phyloP scores from a whole-genome alignment of 2,329 filamentous ascomycete species.

The Aureobasidium musti region DNA sequence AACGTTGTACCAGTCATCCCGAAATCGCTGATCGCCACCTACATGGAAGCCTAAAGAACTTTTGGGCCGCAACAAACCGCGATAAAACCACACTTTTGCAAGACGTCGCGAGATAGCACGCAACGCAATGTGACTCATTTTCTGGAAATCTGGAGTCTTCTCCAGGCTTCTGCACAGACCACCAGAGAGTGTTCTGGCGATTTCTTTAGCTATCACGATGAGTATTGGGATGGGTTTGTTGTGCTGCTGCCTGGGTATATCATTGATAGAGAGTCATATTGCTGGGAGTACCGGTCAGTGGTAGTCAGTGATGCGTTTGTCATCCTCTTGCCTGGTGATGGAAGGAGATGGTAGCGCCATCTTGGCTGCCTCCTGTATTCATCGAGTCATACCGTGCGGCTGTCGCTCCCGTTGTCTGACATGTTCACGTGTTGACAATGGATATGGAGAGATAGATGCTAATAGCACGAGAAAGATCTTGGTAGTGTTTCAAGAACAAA shows the following conservation, averaged over 20 bases:
- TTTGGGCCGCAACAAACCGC: conserved; percentile 10
- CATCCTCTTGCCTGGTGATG: neutral
- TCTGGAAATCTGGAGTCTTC: neutral
- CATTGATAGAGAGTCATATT: neutral
- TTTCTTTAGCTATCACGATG: neutral
- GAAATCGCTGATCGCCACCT: conserved; percentile 20
- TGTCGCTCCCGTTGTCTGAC: neutral
- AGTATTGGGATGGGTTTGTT: neutral
- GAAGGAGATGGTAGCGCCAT: neutral
- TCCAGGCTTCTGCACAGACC: conserved; percentile 10
- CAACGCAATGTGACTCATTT: conserved; percentile 13
- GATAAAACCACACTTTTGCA: neutral
- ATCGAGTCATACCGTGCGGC: neutral
- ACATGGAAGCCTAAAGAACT: conserved; percentile 16
- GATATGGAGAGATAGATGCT: neutral
- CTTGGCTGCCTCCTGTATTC: neutral
- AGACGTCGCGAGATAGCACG: conserved; percentile 17
- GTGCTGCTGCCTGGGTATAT: conserved; percentile 9
- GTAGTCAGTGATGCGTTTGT: neutral
- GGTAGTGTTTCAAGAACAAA: neutral
- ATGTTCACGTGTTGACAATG: neutral
- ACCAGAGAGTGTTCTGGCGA: neutral
- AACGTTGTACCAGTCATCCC: conserved; percentile 7
- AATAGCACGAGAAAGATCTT: neutral
- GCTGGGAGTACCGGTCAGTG: neutral